phyloP scores from a whole-genome alignment of 352 stramenopile species.

The Globisporangium carolinianum region DNA sequence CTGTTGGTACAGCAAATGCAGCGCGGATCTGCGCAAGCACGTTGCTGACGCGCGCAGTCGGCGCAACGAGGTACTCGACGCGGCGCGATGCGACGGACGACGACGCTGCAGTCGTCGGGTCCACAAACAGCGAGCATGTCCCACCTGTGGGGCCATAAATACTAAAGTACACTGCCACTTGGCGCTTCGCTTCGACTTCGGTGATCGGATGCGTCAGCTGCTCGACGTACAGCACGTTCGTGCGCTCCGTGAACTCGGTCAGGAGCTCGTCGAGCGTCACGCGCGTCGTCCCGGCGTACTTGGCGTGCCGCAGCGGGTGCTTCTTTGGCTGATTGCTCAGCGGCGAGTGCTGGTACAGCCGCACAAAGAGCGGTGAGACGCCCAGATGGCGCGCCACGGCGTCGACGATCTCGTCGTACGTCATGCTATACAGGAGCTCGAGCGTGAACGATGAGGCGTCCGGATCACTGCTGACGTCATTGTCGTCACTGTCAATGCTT shows the following conservation, averaged over 20 bases:
- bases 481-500: neutral
- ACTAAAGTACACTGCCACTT: slow-evolving; percentile 67
- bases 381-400: slow-evolving; percentile 39
- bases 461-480: neutral
- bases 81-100: slow-evolving; percentile 23
- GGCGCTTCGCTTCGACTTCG: slow-evolving; percentile 82
- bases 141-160: slow-evolving; percentile 50
- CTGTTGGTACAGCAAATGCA: slow-evolving; percentile 30
- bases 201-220: slow-evolving; percentile 67
- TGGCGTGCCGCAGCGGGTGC: slow-evolving; percentile 53
- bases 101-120: slow-evolving; percentile 10
- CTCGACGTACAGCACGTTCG: slow-evolving; percentile 69
- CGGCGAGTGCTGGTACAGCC: slow-evolving; percentile 79
- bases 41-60: slow-evolving; percentile 39
- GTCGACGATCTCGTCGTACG: slow-evolving; percentile 72
- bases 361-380: slow-evolving; percentile 36
- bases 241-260: slow-evolving; percentile 65
- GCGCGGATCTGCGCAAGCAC: slow-evolving; percentile 42
- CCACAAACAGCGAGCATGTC: slow-evolving; percentile 25
- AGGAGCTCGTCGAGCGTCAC: slow-evolving; percentile 70
- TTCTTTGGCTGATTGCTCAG: slow-evolving; percentile 60
- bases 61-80: slow-evolving; percentile 59
- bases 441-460: slow-evolving; percentile 47
- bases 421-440: slow-evolving; percentile 54
- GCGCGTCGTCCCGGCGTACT: slow-evolving; percentile 43